Evolutionary conservation across 805 yeast species (phyloP), one percentile per base, ranked within the genome.

Genomic region (Saccharomycopsis capsularis): DNA sequence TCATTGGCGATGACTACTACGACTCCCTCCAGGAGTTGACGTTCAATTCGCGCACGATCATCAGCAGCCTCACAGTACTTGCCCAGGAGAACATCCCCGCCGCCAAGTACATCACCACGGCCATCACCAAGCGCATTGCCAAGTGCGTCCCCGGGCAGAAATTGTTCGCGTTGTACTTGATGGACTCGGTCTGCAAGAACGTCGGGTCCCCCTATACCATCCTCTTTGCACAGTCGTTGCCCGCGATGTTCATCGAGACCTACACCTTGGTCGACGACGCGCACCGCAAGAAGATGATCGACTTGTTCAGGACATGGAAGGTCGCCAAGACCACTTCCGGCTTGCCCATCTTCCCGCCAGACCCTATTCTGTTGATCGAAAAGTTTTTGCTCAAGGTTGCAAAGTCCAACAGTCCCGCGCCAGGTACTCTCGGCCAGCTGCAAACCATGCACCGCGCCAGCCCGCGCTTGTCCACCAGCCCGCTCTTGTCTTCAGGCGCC

Each of bases 161-260:
- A 65, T 72, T 93, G 42, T 93, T 78, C 58, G 80, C 93, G 3
- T 72, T 93, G 52, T 93, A 91, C 61, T 72, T 91, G 41, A 66
- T 93, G 48, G 98, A 93, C 64, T 89, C 97, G 16, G 85, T 93
- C 42, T 85, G 91, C 67, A 93, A 93, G 64, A 86, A 82, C 59
- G 82, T 87, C 29, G 96, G 97, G 6, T 75, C 81, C 53, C 97
- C 98, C 1, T 93, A 91, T 63, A 85, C 88, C n/a, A 71, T 80
- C 4, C 63, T 85, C 45, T 79, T 93, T 62, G 82, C 90, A 46
- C 72, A 78, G 55, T 80, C 81, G 54, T 67, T 89, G 42, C 83
- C 76, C 66, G 76, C 74, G 56, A 68, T 85, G 2, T 91, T 84
- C 65, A 80, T 85, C 23, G 80, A 78, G 54, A 82, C 89, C 2